Evolutionary conservation across 1,284 basidiomycete species (phyloP).

Genomic region (Malassezia equina): DNA sequence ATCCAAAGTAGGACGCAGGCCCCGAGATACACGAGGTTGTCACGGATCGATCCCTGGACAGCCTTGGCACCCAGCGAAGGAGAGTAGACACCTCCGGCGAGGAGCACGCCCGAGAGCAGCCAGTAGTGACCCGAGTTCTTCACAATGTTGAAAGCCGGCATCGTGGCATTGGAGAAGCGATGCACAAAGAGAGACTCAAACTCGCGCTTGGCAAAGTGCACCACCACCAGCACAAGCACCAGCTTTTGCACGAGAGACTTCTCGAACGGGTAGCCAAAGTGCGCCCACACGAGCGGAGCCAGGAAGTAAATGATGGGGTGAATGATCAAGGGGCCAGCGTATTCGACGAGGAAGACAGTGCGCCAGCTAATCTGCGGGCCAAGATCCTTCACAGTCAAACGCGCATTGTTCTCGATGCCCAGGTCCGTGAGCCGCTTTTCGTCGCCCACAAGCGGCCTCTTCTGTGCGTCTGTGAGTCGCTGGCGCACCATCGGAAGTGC

Average conservation of each 20-base stretch:
- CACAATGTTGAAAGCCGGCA: constrained; percentile 78
- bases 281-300: constrained; percentile 59
- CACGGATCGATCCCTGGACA: constrained; percentile 61
- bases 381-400: constrained; percentile 42
- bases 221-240: constrained; percentile 65
- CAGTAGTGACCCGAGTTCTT: constrained; percentile 59
- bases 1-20: constrained; percentile 62
- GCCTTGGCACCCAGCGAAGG: constrained; percentile 59
- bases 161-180: constrained; percentile 85
- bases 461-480: constrained; percentile 36
- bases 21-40: constrained; percentile 61
- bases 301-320: constrained; percentile 77
- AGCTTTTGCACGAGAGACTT: constrained; percentile 73
- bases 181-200: constrained; percentile 74
- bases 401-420: constrained; percentile 21
- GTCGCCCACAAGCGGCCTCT: constrained; percentile 34
- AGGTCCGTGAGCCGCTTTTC: constrained; percentile 25
- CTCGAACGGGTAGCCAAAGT: constrained; percentile 51
- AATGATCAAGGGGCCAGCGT: constrained; percentile 71
- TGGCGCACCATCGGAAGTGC: constrained; percentile 31
- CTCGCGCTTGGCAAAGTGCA: constrained; percentile 87
- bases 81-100: constrained; percentile 24
- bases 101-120: constrained; percentile 59
- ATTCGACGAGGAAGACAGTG: constrained; percentile 46
- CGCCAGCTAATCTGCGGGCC: constrained; percentile 45